Conservation (phyloP, 129 eudicot species). For the Artemisia tridentata region DNA sequence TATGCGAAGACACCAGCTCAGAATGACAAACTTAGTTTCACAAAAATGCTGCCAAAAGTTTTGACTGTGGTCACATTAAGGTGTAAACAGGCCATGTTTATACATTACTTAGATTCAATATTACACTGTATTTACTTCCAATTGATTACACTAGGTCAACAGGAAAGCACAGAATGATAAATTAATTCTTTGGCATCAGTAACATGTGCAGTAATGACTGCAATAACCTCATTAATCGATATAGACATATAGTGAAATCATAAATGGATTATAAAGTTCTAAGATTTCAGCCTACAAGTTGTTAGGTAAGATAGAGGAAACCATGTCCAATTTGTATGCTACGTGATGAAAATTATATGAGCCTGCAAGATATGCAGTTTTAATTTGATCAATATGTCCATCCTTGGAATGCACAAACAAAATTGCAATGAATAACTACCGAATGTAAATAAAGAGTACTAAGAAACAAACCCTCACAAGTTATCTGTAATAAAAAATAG, state of each 20-base stretch:
- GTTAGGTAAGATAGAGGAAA: neutral
- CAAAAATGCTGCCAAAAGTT: neutral
- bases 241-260: neutral
- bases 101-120: no score
- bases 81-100: neutral
- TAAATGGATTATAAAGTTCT: neutral
- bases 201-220: neutral
- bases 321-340: neutral
- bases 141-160: neutral
- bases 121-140: neutral
- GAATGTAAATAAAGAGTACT: slow-evolving; percentile 22
- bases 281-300: neutral
- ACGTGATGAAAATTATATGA: no score
- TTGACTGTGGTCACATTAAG: neutral
- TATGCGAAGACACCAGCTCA: neutral
- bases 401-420: neutral
- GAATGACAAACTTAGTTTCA: neutral
- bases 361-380: slow-evolving; percentile 1
- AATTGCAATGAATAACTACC: neutral
- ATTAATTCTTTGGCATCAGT: no score
- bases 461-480: slow-evolving; percentile 52
- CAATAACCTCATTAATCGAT: neutral
- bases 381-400: neutral
- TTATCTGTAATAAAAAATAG: slow-evolving; percentile 71
- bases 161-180: neutral